A percentile compares a stretch with the other conserved stretches of the same genome.
These are phyloP conservation scores for Lophiostoma macrostomum DNA, from an alignment of 495 filamentous ascomycete species.

Conservation along the genomic window DNA sequence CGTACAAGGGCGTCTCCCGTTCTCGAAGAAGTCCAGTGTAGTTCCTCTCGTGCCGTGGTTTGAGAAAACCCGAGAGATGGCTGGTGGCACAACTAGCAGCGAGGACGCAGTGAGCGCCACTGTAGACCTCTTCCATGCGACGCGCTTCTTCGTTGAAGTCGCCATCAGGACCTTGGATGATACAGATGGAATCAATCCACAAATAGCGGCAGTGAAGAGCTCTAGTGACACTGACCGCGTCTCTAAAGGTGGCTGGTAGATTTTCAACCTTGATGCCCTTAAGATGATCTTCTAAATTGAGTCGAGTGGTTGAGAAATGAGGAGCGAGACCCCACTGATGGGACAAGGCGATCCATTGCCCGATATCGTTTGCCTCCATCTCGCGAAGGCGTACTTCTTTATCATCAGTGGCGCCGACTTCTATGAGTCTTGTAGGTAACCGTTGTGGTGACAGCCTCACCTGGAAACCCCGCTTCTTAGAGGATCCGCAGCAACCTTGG, in stretches of 20 bases:
- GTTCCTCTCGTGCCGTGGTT: background rate
- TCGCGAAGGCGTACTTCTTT: background rate
- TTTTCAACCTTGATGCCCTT: background rate
- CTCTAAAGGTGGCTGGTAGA: conserved; percentile 9
- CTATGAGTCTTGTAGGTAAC: conserved; percentile 1
- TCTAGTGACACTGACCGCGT: background rate
- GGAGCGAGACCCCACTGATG: background rate
- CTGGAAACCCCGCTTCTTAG: too few species aligned
- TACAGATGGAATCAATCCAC: conserved; percentile 15
- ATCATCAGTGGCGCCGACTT: background rate
- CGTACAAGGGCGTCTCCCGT: background rate
- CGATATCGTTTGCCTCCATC: background rate
- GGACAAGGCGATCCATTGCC: background rate
- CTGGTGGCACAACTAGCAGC: conserved; percentile 1
- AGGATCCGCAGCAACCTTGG: too few species aligned
- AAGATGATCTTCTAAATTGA: background rate
- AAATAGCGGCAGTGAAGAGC: background rate
- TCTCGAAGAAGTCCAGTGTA: background rate
- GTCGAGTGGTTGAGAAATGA: background rate
- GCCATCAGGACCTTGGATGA: conserved; percentile 3
- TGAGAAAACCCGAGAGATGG: conserved; percentile 5
- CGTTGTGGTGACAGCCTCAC: too few species aligned
- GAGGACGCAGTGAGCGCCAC: conserved; percentile 1
- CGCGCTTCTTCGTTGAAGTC: conserved; percentile 5
- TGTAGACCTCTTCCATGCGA: conserved; percentile 8